Percentiles rank a stretch among this genome's conserved stretches.
These are phyloP conservation scores for Venturia oleaginea DNA, from an alignment of 2,329 filamentous ascomycete species.

Conservation along the genomic window DNA sequence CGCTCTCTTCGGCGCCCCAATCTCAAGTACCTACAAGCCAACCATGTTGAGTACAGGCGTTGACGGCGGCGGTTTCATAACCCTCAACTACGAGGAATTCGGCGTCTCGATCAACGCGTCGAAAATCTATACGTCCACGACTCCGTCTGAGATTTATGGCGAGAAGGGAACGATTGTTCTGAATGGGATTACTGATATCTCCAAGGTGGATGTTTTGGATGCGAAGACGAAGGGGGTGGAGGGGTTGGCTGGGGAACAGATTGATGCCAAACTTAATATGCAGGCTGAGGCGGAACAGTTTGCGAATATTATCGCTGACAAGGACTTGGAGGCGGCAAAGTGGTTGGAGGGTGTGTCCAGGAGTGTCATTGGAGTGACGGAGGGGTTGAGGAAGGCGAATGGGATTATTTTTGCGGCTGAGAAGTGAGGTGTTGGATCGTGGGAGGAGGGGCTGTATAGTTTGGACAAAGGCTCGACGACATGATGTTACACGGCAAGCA, in stretches of 20 bases:
- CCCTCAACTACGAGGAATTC: conserved; percentile 36
- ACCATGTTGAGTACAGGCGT: conserved; percentile 36
- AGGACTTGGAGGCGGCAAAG: conserved; percentile 29
- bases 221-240: conserved; percentile 34
- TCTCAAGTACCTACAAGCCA: conserved; percentile 33
- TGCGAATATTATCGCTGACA: conserved; percentile 33
- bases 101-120: conserved; percentile 34
- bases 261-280: conserved; percentile 34
- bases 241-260: conserved; percentile 31
- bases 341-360: conserved; percentile 33
- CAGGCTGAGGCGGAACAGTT: conserved; percentile 39
- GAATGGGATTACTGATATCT: conserved; percentile 38
- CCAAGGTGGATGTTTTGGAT: conserved; percentile 32
- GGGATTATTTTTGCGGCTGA: conserved; percentile 35
- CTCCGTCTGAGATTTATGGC: conserved; percentile 38
- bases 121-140: conserved; percentile 37
- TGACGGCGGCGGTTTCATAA: conserved; percentile 37
- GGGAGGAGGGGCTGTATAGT: neutral
- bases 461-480: neutral
- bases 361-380: conserved; percentile 34
- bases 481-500: neutral
- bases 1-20: conserved; percentile 38
- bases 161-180: conserved; percentile 38
- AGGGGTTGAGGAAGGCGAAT: conserved; percentile 36
- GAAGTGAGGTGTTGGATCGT: conserved; percentile 14